Evolutionary conservation across 352 stramenopile species (phyloP), one percentile per base, ranked within the genome.

Genomic region (Phytophthora nicotianae): DNA sequence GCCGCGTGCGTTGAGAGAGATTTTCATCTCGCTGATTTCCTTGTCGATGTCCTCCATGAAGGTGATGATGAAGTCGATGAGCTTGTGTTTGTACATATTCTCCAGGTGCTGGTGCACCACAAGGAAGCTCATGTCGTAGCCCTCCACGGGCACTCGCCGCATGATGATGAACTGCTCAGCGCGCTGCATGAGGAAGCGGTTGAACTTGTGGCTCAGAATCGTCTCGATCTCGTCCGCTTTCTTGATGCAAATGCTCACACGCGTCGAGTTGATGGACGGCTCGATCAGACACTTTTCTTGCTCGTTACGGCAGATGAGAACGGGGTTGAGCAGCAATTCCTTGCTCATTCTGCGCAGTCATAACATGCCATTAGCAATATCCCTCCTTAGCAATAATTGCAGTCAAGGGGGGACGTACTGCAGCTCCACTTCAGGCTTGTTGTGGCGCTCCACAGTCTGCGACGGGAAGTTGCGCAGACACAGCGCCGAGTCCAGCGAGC

Each of bases 21-120:
- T 98, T 67, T 98, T 98, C 94, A 98, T 98, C 29, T 91, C 93
- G 66, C 91, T 98, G 75, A 98, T 98, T 72, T 98, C 95, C 77
- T 98, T 97, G 83, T 98, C 95, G 59, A 98, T 98, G 58, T 98
- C 96, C 71, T 98, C 93, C 95, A 98, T 98, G 78, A 98, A 98
- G 65, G 96, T 88, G 68, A 98, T 98, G 73, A 98, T 95, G 63
- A 98, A 98, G 74, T 98, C 91, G 50, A 98, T 95, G 45, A 98
- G 79, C 77, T 98, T 98, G 77, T 98, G 91, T 74, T 98, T 98
- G 87, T 97, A 98, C 78, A 98, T 86, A 59, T 91, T 93, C 72
- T 98, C 96, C 40, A 98, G 72, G 65, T 98, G 92, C 64, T 88
- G 88, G 68, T 98, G 90, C 23, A 95, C 96, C 43, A 98, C 86